Base-by-base conservation (phyloP, 306 rosid species). In the Elaeagnus macrophylla region DNA sequence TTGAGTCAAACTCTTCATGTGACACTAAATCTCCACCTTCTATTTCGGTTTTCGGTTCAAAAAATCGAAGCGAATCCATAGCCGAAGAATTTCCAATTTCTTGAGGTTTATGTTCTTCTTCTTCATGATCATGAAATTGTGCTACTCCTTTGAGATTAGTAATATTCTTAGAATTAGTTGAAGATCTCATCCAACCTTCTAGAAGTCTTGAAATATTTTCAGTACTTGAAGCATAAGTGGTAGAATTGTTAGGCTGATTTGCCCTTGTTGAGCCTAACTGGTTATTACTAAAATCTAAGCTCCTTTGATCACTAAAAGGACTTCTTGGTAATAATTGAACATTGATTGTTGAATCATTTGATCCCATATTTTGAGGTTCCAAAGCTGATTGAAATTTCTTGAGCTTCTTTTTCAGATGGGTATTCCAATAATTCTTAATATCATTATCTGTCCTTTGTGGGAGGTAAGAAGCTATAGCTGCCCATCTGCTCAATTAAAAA, bases 401-500 rank as follows among this genome's bases (percentile, higher is more conserved):
- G 61, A 91, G 96, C 87, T 91, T 91, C 77, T 91, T 91, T 81
- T 91, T 91, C 67, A 91, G 74, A 68, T 91, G 99, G 14, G 99
- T 91, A 83, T 91, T 91, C 96, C 96, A 91, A 50, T 84, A 91
- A 56, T 87, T 91, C 79, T 91, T 91, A 46, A 91, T 91, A 40
- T 91, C 99, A 53, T 91, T 91, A 18, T 91, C 99, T 45, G 99
- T 91, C 67, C 99, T 78, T 57, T 91, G 99, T 8, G 99, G 99
- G 44, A 91, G 96, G 75, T 91, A 91, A 6, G 97, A 84, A 76
- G 97, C 96, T 81, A 91, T 91, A 57, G 95, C 88, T 59, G 97
- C 95, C 97, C 97, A 90, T 80, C 97, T 90, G 77, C 54, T 32
- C 10, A 46, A 45, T 10, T 11, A 4, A 9, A 3, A 12, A 13